Base-by-base conservation (phyloP, 2,329 filamentous ascomycete genomes). In the Pseudonectria buxi region DNA sequence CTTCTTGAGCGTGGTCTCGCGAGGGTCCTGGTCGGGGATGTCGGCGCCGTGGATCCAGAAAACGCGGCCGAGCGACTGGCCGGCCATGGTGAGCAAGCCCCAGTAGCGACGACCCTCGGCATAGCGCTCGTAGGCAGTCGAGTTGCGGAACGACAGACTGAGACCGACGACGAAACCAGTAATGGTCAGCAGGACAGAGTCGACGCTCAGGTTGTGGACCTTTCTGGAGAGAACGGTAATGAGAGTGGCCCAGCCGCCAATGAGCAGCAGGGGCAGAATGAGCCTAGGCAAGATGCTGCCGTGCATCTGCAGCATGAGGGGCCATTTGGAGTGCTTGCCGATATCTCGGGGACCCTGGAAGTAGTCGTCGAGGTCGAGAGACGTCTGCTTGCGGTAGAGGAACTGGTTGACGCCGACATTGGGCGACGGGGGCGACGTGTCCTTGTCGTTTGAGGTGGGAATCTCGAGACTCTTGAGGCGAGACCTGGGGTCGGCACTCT, bases 131-230 rank as follows among this genome's bases (percentile, higher is more conserved):
- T 89, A 89, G 9, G 84, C 84, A 7, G 83, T 86, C 3, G 81
- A 80, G 44, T 74, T 84, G 39, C 84, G 78, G 64, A 89, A 87
- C 2, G 82, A 86, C 24, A 89, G 70, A n/a, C 80, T 74, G 40
- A 89, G 64, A 74, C 80, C 80, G 57, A 89, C 83, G 40, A 89
- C 81, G 64, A 89, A 88, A 81, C 84, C 84, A 29, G 83, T 74
- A 34, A 89, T 78, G 2, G 83, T 88, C 35, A 89, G 69, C 14
- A 88, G 67, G 24, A 64, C 59, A 0, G 61, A 61, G 40, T 63
- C 44, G 29, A 65, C 57, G 13, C 51, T 54, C 4, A 62, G 33
- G 1, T 12, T 33, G 42, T 69, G 56, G 10, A 71, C 61, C 32
- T 63, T 63, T 37, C 65, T 49, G 10, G 64, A 67, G 48, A 85